Conservation (phyloP, 2,329 filamentous ascomycete genomes). For the Kalmusia sp. region DNA sequence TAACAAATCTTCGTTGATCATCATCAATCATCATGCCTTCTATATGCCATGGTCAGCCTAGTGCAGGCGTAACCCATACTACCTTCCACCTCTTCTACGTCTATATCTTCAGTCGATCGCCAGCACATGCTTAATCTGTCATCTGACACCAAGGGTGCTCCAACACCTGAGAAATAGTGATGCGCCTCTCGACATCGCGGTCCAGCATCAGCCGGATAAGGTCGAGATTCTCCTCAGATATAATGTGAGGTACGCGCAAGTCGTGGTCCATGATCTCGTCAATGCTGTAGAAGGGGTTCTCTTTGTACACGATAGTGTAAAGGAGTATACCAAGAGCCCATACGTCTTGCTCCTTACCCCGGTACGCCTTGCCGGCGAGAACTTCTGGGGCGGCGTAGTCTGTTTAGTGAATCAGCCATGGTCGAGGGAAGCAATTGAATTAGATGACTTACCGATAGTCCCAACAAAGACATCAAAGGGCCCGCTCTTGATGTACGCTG, state of each 20-base stretch:
- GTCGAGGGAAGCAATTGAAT: neutral
- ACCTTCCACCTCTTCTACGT: neutral
- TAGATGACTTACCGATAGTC: slow-evolving; percentile 78
- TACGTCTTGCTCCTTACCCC: slow-evolving; percentile 96
- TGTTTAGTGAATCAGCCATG: slow-evolving; percentile 47
- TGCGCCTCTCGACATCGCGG: slow-evolving; percentile 80
- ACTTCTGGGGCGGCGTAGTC: slow-evolving; percentile 99
- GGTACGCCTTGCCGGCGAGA: slow-evolving; percentile 87
- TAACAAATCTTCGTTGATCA: slow-evolving; percentile 2
- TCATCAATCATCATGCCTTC: neutral
- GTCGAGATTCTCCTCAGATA: slow-evolving; percentile 92
- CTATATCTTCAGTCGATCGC: neutral
- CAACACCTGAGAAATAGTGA: slow-evolving; percentile 87
- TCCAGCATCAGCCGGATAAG: slow-evolving; percentile 92
- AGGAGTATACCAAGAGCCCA: slow-evolving; percentile 97
- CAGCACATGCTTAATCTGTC: slow-evolving; percentile 9
- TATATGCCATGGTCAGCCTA: slow-evolving; percentile 1
- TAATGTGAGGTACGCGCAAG: slow-evolving; percentile 83
- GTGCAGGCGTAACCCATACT: neutral
- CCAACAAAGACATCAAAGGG: slow-evolving; percentile 99
- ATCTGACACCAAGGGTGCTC: slow-evolving; percentile 80
- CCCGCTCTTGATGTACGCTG: slow-evolving; percentile 96
- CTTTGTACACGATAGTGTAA: slow-evolving; percentile 99
- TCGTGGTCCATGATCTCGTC: slow-evolving; percentile 99
- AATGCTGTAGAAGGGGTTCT: slow-evolving; percentile 98